Percentiles rank a stretch among this genome's conserved stretches.
phyloP scores from a whole-genome alignment of 371 early-diverging fungal species.

The Umbelopsis sp. region DNA sequence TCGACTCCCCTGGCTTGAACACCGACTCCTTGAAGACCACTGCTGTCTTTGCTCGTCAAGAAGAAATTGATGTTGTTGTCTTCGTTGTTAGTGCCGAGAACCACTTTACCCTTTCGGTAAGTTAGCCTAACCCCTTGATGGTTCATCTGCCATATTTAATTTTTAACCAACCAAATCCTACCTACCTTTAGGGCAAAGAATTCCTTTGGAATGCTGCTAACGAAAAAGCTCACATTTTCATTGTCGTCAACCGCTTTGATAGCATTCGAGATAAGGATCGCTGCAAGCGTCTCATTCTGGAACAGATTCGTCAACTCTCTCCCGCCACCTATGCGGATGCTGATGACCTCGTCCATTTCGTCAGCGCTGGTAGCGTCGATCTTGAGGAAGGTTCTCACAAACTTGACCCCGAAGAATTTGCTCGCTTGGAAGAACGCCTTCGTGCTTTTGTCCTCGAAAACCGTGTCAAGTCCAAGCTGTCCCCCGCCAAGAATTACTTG shows the following conservation, averaged over 20 bases:
- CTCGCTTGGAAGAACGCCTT: constrained; percentile 80
- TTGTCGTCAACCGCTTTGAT: constrained; percentile 97
- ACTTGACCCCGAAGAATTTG: constrained; percentile 68
- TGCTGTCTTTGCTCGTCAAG: constrained; percentile 93
- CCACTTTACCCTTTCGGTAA: constrained; percentile 94
- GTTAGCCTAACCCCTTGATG: constrained; percentile 23
- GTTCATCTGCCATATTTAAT: no score
- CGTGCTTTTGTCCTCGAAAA: constrained; percentile 94
- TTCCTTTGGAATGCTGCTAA: constrained; percentile 94
- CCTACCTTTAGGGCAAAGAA: constrained; percentile 76
- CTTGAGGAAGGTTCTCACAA: constrained; percentile 47
- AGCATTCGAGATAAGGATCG: constrained; percentile 92
- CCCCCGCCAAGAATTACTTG: constrained; percentile 92
- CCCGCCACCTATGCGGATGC: constrained; percentile 91
- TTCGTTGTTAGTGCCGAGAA: constrained; percentile 98
- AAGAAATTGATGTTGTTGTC: constrained; percentile 97
- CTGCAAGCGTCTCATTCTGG: constrained; percentile 88
- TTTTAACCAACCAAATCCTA: no score
- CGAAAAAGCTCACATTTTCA: constrained; percentile 98
- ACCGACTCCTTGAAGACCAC: constrained; percentile 96
- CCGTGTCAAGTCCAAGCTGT: constrained; percentile 90
- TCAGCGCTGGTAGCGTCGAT: constrained; percentile 75
- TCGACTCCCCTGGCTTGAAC: constrained; percentile 98
- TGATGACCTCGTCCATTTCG: constrained; percentile 95
- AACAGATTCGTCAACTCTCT: constrained; percentile 92